phyloP scores from a whole-genome alignment of 106 monocot species.

The Triglochin maritima region DNA sequence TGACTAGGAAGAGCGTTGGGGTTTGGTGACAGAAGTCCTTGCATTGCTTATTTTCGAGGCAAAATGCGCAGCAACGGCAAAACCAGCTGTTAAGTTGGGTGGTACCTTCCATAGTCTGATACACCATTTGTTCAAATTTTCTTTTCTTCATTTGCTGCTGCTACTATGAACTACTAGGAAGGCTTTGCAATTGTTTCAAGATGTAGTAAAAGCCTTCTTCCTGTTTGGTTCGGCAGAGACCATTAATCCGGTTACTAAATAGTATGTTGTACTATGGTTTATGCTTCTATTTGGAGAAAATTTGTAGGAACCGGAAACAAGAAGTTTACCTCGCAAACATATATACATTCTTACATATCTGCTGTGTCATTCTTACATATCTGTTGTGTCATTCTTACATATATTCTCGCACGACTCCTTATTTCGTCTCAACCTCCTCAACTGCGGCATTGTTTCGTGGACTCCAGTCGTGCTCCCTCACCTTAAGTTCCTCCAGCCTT shows the following conservation, averaged over 20 bases:
- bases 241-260: not conserved
- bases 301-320: not conserved
- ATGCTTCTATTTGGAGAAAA: not conserved
- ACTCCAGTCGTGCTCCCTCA: no score
- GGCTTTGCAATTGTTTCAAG: conserved; percentile 6
- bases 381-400: no score
- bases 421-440: no score
- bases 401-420: no score
- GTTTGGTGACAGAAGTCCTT: not conserved
- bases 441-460: no score
- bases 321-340: not conserved
- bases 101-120: not conserved
- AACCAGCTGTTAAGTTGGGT: not conserved
- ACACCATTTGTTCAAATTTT: not conserved
- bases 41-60: not conserved
- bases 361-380: no score
- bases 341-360: no score
- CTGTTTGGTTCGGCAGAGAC: not conserved
- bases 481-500: no score
- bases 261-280: conserved; percentile 5
- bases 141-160: conserved; percentile 1
- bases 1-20: conserved; percentile 23
- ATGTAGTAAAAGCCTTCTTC: not conserved
- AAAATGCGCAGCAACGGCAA: not conserved
- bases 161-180: not conserved